Conservation (phyloP, 2,329 filamentous ascomycete species). For the Grosmannia huntii region DNA sequence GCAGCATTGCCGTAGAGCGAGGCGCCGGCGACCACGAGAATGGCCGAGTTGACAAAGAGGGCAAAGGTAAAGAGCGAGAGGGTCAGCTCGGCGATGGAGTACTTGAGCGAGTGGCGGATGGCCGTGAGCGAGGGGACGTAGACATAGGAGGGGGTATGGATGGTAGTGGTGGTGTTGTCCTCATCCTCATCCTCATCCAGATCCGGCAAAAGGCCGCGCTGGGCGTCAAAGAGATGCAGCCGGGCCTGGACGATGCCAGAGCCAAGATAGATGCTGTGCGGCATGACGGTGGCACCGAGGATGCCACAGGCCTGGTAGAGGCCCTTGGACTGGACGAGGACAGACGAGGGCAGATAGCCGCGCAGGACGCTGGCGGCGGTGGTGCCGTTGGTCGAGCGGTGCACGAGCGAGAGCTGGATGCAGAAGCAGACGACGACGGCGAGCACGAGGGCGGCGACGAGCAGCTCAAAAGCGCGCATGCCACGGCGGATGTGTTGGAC, state of each 20-base stretch:
- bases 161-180: slow-evolving; percentile 3
- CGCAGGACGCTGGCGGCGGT: slow-evolving; percentile 49
- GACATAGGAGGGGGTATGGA: slow-evolving; percentile 30
- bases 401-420: slow-evolving; percentile 52
- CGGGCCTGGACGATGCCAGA: slow-evolving; percentile 57
- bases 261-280: slow-evolving; percentile 55
- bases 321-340: slow-evolving; percentile 44
- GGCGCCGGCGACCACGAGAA: slow-evolving; percentile 70
- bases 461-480: slow-evolving; percentile 49
- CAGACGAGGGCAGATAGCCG: slow-evolving; percentile 50
- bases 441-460: slow-evolving; percentile 51
- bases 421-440: slow-evolving; percentile 59
- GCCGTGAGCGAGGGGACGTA: slow-evolving; percentile 61
- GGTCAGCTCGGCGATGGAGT: slow-evolving; percentile 57
- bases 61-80: slow-evolving; percentile 71
- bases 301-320: slow-evolving; percentile 63
- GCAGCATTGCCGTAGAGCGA: slow-evolving; percentile 52
- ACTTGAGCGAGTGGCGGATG: slow-evolving; percentile 62
- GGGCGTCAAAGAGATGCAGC: slow-evolving; percentile 48
- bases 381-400: slow-evolving; percentile 29
- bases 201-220: slow-evolving; percentile 37
- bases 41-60: slow-evolving; percentile 72
- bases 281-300: slow-evolving; percentile 64
- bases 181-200: neutral
- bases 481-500: slow-evolving; percentile 34